phyloP scores from a whole-genome alignment of 106 monocot genomes.

The Cymbidium sinense region DNA sequence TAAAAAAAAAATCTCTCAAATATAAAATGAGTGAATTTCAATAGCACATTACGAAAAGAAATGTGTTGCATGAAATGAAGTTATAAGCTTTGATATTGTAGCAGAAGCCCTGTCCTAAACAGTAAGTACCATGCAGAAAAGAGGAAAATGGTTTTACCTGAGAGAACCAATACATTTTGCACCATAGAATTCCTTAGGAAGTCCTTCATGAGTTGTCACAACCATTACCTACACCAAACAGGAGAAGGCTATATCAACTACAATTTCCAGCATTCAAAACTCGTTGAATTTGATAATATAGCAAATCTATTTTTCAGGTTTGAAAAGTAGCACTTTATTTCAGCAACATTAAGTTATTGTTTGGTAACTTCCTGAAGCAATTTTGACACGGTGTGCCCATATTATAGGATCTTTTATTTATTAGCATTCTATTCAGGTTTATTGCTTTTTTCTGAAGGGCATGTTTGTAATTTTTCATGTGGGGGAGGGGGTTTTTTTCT shows the following conservation, averaged over 20 bases:
- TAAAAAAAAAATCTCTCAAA: not conserved
- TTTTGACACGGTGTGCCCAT: too few relatives aligned
- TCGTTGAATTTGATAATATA: not conserved
- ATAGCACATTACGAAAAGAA: not conserved
- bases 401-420: too few relatives aligned
- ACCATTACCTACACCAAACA: slow-evolving; percentile 58
- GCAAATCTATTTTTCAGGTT: not conserved
- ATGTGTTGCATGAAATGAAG: not conserved
- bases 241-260: not conserved
- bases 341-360: not conserved
- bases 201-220: slow-evolving; percentile 73
- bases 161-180: slow-evolving; percentile 93
- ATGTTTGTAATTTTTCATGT: too few relatives aligned
- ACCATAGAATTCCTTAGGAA: slow-evolving; percentile 79
- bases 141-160: slow-evolving; percentile 37
- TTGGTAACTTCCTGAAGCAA: too few relatives aligned
- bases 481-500: too few relatives aligned
- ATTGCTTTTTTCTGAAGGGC: too few relatives aligned
- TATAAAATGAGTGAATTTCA: not conserved
- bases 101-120: not conserved
- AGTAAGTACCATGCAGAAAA: not conserved
- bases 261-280: not conserved
- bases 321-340: not conserved
- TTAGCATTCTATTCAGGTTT: too few relatives aligned
- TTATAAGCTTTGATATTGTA: not conserved